phyloP scores from a whole-genome alignment of 2,329 filamentous ascomycete genomes.

The Aspergillus brasiliensis region DNA sequence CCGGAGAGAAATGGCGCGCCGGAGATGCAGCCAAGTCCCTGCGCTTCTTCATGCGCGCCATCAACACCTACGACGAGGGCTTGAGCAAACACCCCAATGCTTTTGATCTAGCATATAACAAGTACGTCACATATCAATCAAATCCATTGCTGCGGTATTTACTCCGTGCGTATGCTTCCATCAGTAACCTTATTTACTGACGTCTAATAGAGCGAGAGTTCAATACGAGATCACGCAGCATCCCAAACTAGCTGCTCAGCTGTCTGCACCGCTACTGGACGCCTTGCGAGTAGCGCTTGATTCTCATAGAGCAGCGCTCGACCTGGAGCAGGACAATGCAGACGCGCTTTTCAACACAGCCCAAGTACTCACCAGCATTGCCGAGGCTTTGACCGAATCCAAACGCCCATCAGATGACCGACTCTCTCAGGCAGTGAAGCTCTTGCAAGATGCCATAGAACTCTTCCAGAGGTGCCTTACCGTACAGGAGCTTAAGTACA shows the following conservation, averaged over 20 bases:
- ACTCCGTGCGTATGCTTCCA: not conserved
- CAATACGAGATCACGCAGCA: slow-evolving; percentile 72
- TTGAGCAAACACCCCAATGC: slow-evolving; percentile 61
- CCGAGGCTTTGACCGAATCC: slow-evolving; percentile 61
- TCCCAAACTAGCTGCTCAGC: slow-evolving; percentile 59
- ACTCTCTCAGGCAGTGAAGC: slow-evolving; percentile 51
- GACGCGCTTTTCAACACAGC: slow-evolving; percentile 73
- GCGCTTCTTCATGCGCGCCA: slow-evolving; percentile 61
- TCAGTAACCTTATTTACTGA: slow-evolving; percentile 12
- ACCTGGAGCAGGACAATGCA: slow-evolving; percentile 62
- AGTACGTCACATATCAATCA: slow-evolving; percentile 49
- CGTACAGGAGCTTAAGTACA: slow-evolving; percentile 55
- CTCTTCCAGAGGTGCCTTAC: slow-evolving; percentile 60
- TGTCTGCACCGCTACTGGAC: slow-evolving; percentile 57
- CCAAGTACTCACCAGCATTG: slow-evolving; percentile 68
- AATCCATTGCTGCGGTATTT: not conserved
- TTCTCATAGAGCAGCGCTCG: slow-evolving; percentile 65
- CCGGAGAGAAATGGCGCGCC: slow-evolving; percentile 72
- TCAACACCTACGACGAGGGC: slow-evolving; percentile 67
- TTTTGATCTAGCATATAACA: slow-evolving; percentile 76
- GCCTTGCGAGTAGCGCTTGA: slow-evolving; percentile 62
- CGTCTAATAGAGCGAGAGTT: slow-evolving; percentile 60
- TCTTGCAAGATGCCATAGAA: slow-evolving; percentile 63
- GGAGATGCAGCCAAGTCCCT: slow-evolving; percentile 68
- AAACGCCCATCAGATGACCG: slow-evolving; percentile 47